Conservation (phyloP, 1,139 yeast genomes). For the Protomyces macrosporus region DNA sequence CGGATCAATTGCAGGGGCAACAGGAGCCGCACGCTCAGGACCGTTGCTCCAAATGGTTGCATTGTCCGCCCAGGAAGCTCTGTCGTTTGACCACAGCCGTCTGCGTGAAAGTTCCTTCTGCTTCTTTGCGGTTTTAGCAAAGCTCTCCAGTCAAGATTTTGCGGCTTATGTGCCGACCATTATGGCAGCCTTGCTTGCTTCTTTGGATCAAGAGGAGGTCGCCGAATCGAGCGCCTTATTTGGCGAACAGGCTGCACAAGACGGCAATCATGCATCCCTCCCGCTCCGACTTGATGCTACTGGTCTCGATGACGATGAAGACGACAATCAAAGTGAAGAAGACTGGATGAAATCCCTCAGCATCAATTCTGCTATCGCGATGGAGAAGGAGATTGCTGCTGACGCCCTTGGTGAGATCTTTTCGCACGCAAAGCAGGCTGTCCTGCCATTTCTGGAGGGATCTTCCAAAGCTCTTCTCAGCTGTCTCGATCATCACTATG, state of each 20-base stretch:
- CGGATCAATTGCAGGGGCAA: constrained; percentile 94
- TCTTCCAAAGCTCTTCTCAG: constrained; percentile 61
- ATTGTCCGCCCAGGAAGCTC: constrained; percentile 77
- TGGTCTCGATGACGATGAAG: constrained; percentile 38
- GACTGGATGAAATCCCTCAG: constrained; percentile 58
- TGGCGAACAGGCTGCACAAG: constrained; percentile 29
- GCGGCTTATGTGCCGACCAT: constrained; percentile 77
- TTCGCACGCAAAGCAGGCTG: constrained; percentile 72
- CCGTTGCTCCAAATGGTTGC: constrained; percentile 84
- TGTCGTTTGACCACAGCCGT: constrained; percentile 72
- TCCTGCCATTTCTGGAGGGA: constrained; percentile 70
- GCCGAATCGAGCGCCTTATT: constrained; percentile 32
- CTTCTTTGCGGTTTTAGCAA: constrained; percentile 91
- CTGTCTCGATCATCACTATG: constrained; percentile 75
- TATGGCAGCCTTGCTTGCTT: constrained; percentile 75
- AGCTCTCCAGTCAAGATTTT: constrained; percentile 86
- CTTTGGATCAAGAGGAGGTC: constrained; percentile 63
- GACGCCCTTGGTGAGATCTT: constrained; percentile 90
- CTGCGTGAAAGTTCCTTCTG: constrained; percentile 93
- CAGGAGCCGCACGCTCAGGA: constrained; percentile 81
- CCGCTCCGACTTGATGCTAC: constrained; percentile 11
- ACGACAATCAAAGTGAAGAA: constrained; percentile 32
- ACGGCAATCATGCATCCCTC: constrained; percentile 35
- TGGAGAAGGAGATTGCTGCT: constrained; percentile 95
- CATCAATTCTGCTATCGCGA: constrained; percentile 90